These are phyloP conservation scores for Fusarium multiceps DNA, from an alignment of 2,329 filamentous ascomycete genomes.

Conservation along the genomic window DNA sequence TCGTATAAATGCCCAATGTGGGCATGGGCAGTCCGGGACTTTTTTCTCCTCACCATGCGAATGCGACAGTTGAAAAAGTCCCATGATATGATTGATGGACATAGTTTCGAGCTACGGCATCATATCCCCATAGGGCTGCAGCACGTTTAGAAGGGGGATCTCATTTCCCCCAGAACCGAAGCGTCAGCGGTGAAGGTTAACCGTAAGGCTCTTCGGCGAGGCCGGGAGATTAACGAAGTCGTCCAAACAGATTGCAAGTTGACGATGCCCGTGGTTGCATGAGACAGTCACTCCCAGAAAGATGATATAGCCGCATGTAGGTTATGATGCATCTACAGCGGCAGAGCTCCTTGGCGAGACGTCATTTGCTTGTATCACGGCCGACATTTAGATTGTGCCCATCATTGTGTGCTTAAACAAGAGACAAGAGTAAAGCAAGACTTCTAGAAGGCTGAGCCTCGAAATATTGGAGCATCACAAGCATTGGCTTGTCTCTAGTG, in stretches of 20 bases:
- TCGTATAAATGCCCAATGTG: slow-evolving; percentile 8
- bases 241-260: slow-evolving; percentile 26
- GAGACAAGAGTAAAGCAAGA: not conserved
- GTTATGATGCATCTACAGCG: not conserved
- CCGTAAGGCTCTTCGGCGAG: slow-evolving; percentile 38
- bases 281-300: slow-evolving; percentile 9
- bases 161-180: slow-evolving; percentile 1
- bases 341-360: slow-evolving; percentile 9
- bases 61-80: not conserved
- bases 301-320: slow-evolving; percentile 18
- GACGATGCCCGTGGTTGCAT: slow-evolving; percentile 29
- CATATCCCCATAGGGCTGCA: slow-evolving; percentile 43
- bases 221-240: slow-evolving; percentile 31
- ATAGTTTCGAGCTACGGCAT: not conserved
- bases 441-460: slow-evolving; percentile 3
- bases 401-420: not conserved
- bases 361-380: slow-evolving; percentile 1
- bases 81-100: slow-evolving; percentile 1
- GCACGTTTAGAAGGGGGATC: slow-evolving; percentile 25
- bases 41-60: not conserved
- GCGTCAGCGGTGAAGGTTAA: slow-evolving; percentile 43
- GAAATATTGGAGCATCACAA: not conserved
- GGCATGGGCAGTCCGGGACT: slow-evolving; percentile 14
- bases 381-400: not conserved
- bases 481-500: not conserved